Percentiles rank a stretch among this genome's conserved stretches.
phyloP scores from a whole-genome alignment of 768 basidiomycete genomes.

The Tephrocybe sp. region DNA sequence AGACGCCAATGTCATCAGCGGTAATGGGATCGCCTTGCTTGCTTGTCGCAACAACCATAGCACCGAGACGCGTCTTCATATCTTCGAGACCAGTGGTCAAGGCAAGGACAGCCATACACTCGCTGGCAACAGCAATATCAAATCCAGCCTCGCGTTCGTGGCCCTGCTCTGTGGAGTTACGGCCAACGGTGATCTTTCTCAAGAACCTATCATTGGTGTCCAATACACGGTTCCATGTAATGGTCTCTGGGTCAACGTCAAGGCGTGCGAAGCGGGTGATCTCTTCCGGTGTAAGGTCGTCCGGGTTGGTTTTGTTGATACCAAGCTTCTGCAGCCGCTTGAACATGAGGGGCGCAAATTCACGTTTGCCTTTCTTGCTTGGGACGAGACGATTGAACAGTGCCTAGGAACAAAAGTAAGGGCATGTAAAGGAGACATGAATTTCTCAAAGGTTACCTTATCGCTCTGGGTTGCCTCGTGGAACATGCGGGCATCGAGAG shows the following conservation, averaged over 20 bases:
- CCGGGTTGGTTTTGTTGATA: constrained; percentile 90
- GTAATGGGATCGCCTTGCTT: constrained; percentile 90
- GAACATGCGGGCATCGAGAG: constrained; percentile 95
- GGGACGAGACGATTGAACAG: constrained; percentile 92
- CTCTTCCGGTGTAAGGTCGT: constrained; percentile 91
- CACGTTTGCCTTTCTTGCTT: constrained; percentile 88
- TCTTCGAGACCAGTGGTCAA: constrained; percentile 84
- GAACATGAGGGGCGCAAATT: constrained; percentile 95
- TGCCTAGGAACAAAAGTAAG: constrained; percentile 37
- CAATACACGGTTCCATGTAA: constrained; percentile 97
- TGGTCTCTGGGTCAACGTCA: constrained; percentile 85
- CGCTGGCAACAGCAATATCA: constrained; percentile 96
- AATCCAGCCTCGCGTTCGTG: constrained; percentile 88
- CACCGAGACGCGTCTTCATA: constrained; percentile 89
- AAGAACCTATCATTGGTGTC: constrained; percentile 98
- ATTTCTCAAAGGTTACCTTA: constrained; percentile 47
- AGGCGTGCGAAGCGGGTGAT: constrained; percentile 86
- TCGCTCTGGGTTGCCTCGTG: constrained; percentile 95
- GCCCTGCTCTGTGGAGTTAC: constrained; percentile 85
- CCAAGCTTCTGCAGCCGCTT: constrained; percentile 94
- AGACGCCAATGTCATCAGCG: constrained; percentile 93
- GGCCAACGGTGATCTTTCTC: constrained; percentile 91
- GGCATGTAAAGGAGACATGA: neutral
- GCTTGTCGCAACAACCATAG: constrained; percentile 96
- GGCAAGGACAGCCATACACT: constrained; percentile 97